Percentiles rank a stretch among this genome's conserved stretches.
phyloP scores from a whole-genome alignment of 495 filamentous ascomycete genomes.

The Tuber brumale region DNA sequence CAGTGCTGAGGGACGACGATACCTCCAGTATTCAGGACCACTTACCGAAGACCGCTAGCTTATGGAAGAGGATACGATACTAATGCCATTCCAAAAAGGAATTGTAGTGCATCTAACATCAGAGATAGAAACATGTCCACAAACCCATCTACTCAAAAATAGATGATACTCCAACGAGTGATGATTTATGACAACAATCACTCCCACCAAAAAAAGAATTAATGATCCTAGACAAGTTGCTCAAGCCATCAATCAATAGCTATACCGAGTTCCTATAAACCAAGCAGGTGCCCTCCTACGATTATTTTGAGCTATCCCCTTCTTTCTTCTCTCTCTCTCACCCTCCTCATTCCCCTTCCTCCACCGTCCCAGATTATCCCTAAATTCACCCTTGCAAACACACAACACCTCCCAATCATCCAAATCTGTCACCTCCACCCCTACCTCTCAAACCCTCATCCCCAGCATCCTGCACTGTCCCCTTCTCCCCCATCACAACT shows the following conservation, averaged over 20 bases:
- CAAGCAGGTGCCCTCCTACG: not conserved
- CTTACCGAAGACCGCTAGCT: not conserved
- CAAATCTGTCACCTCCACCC: conserved; percentile 66
- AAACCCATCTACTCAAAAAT: not conserved
- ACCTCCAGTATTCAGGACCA: not conserved
- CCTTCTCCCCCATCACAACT: conserved; percentile 83
- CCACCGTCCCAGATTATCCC: conserved; percentile 70
- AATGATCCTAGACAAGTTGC: not conserved
- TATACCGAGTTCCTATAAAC: not conserved
- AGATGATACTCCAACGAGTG: not conserved
- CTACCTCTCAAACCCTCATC: conserved; percentile 61
- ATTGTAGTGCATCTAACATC: not conserved
- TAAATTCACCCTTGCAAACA: conserved; percentile 68
- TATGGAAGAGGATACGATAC: not conserved
- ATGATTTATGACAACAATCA: not conserved
- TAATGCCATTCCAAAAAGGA: not conserved
- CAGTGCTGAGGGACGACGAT: not conserved
- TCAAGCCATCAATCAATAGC: not conserved
- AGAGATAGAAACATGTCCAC: not conserved
- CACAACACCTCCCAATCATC: conserved; percentile 60
- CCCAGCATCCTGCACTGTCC: conserved; percentile 66
- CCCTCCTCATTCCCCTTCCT: not conserved
- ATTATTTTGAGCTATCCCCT: not conserved
- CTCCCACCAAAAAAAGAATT: not conserved
- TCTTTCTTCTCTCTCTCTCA: not conserved